phyloP scores from a whole-genome alignment of 371 early-diverging fungal genomes.

The Blakeslea trispora region DNA sequence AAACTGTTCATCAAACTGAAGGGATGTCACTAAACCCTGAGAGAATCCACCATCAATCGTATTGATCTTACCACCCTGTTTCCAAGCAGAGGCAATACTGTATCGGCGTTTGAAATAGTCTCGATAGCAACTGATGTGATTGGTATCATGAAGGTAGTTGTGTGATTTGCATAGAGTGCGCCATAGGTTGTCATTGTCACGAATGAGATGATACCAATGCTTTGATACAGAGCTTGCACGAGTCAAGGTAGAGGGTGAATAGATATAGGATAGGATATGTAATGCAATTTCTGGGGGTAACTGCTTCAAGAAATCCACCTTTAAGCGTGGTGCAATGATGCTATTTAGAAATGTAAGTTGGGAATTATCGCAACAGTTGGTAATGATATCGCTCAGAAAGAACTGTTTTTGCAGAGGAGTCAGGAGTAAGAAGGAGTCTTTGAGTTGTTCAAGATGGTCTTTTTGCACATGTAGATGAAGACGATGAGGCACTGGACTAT shows the following conservation, averaged over 20 bases:
- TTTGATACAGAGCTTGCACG: constrained; percentile 71
- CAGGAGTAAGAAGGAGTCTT: constrained; percentile 42
- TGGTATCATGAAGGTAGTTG: constrained; percentile 31
- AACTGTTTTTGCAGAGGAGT: constrained; percentile 38
- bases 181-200: constrained; percentile 53
- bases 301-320: constrained; percentile 77
- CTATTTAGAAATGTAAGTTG: constrained; percentile 60
- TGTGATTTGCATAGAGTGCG: constrained; percentile 44
- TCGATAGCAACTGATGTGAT: constrained; percentile 58
- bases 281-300: constrained; percentile 76
- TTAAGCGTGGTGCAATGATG: constrained; percentile 65
- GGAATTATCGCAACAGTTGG: constrained; percentile 50
- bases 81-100: constrained; percentile 74
- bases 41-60: constrained; percentile 75
- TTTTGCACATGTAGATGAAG: constrained; percentile 25
- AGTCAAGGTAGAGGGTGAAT: constrained; percentile 68
- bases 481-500: constrained; percentile 27
- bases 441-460: constrained; percentile 36
- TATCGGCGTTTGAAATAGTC: constrained; percentile 72
- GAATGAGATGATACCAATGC: constrained; percentile 73
- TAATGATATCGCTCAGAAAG: constrained; percentile 48
- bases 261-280: constrained; percentile 65
- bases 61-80: constrained; percentile 64
- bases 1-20: constrained; percentile 84
- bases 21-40: constrained; percentile 77